Base-by-base conservation (phyloP, 108 stramenopile genomes). In the Aurantiochytrium sp. region DNA sequence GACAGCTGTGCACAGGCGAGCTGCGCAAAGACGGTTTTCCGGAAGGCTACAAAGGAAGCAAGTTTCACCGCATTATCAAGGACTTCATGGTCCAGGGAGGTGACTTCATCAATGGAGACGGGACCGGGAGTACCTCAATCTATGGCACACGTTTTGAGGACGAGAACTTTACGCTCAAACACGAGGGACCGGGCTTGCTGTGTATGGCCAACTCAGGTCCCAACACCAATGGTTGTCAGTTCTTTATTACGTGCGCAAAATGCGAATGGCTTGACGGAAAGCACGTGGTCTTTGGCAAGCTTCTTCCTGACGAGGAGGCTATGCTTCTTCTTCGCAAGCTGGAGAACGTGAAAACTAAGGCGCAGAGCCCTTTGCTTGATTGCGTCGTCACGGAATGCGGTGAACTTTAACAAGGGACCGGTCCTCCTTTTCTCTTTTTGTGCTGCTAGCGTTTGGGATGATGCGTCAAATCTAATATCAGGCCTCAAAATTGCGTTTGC, bases 31-130 rank as follows among this genome's bases (percentile, higher is more conserved):
- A 97, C 16, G 95, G 93, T 43, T 93, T 94, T 90, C 91, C 90
- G 25, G 90, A 95, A 47, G 90, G 91, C 92, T 93, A 89, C 90
- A 91, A 93, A 92, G 93, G 93, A 35, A 96, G 95, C 60, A 73
- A 88, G 6, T 97, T 97, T 90, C 98, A 98, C 90, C 94, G 98
- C 49, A 95, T 98, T 59, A 98, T 98, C 87, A 90, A 89, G 60
- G 96, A 95, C 87, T 97, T 97, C 92, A 98, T 98, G 97, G 96
- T 95, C 89, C 97, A 97, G 88, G 96, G 96, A n/a, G 97, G 97
- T 42, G 89, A 89, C 58, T 89, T 89, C 4, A 25, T 89, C 21
- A 60, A 89, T 35, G 94, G 96, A 51, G 96, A 97, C 90, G 98
- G 98, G 58, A 97, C 97, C 5, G 95, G 96, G 28, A 96, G 96